Conservation (phyloP, 371 early-diverging fungal genomes). For the Mucor circinelloides region DNA sequence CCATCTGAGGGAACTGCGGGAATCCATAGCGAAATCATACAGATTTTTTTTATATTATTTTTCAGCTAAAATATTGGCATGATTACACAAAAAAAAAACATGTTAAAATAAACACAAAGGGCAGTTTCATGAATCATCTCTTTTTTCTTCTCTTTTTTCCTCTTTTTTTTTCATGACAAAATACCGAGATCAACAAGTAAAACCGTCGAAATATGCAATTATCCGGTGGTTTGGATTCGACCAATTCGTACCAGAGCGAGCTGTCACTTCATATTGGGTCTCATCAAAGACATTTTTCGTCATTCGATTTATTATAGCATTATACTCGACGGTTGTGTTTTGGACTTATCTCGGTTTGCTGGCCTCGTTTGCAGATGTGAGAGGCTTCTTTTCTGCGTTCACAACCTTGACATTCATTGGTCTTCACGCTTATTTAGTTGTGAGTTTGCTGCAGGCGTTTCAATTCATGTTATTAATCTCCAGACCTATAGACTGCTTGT, state of each 20-base stretch:
- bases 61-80: background rate
- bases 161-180: background rate
- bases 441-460: slow-evolving; percentile 15
- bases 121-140: background rate
- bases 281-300: slow-evolving; percentile 43
- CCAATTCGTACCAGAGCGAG: slow-evolving; percentile 54
- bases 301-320: slow-evolving; percentile 38
- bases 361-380: background rate
- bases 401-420: slow-evolving; percentile 60
- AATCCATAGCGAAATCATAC: background rate
- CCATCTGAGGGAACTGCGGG: background rate
- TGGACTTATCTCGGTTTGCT: slow-evolving; percentile 39
- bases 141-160: background rate
- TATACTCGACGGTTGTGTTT: slow-evolving; percentile 47
- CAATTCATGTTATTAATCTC: background rate
- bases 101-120: background rate
- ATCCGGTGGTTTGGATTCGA: slow-evolving; percentile 51
- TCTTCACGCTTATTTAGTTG: slow-evolving; percentile 52
- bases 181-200: background rate
- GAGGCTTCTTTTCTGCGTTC: slow-evolving; percentile 46
- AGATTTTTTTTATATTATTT: background rate
- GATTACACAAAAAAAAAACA: background rate
- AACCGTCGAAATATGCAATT: slow-evolving; percentile 29
- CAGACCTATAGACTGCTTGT: slow-evolving; percentile 14
- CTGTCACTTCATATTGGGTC: slow-evolving; percentile 58